Conservation (phyloP, 1,139 yeast genomes). For the Candida pseudoviswanathii region DNA sequence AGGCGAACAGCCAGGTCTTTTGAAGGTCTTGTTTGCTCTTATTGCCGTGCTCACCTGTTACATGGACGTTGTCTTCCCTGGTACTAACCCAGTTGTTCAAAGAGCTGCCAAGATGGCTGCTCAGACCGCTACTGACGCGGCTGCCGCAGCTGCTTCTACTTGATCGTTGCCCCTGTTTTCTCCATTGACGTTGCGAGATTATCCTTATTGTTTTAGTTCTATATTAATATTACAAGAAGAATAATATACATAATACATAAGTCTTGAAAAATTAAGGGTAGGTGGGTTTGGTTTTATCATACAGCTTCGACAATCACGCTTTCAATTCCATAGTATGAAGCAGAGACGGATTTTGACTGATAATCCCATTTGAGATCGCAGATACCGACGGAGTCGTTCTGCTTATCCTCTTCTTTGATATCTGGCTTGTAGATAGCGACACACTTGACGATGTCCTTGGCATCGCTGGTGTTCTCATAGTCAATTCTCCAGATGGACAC, state of each 20-base stretch:
- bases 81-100: constrained; percentile 30
- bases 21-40: constrained; percentile 49
- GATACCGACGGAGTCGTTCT: constrained; percentile 27
- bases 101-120: constrained; percentile 22
- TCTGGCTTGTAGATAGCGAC: constrained; percentile 26
- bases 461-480: constrained; percentile 13
- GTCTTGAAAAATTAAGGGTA: too few species aligned
- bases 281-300: too few species aligned
- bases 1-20: constrained; percentile 41
- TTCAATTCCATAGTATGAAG: constrained; percentile 44
- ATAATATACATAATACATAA: not conserved
- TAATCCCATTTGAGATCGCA: constrained; percentile 49
- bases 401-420: constrained; percentile 9
- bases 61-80: constrained; percentile 49
- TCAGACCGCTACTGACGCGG: constrained; percentile 23
- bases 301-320: constrained; percentile 34
- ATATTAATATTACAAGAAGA: constrained; percentile 2
- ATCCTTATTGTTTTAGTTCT: constrained; percentile 1
- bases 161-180: not conserved
- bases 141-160: constrained; percentile 19
- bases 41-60: constrained; percentile 54
- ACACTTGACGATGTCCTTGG: constrained; percentile 22
- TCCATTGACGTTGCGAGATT: not conserved
- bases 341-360: constrained; percentile 34
- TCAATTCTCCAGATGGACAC: constrained; percentile 55